Percentiles rank a stretch among this genome's conserved stretches.
These are phyloP conservation scores for Cyphellophora attinorum DNA, from an alignment of 2,329 filamentous ascomycete species.

Conservation along the genomic window DNA sequence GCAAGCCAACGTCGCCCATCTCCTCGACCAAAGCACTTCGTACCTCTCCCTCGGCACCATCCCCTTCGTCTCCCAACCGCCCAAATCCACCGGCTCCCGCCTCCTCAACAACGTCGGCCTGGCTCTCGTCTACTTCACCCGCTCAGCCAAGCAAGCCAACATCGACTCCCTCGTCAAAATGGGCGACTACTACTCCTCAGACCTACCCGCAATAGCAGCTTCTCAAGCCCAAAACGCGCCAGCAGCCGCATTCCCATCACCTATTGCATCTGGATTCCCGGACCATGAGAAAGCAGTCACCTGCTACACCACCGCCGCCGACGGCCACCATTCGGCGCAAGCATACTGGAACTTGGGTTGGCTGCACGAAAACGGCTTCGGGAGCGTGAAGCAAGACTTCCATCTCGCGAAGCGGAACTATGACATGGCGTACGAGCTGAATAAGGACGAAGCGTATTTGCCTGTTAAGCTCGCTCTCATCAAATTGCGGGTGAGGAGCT, in stretches of 20 bases:
- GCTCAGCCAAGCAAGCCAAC: conserved; percentile 85
- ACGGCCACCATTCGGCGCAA: conserved; percentile 85
- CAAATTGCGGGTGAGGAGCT: conserved; percentile 74
- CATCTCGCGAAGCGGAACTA: conserved; percentile 96
- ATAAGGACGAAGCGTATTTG: conserved; percentile 84
- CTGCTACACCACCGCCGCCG: conserved; percentile 86
- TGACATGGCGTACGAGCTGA: conserved; percentile 82
- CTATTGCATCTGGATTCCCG: not conserved
- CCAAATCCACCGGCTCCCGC: conserved; percentile 32
- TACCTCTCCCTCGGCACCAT: conserved; percentile 48
- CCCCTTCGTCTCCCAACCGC: conserved; percentile 35
- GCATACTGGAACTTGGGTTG: conserved; percentile 95
- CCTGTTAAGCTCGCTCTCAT: conserved; percentile 82
- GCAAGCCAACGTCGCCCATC: conserved; percentile 80
- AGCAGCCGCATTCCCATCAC: not conserved
- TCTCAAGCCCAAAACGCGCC: not conserved
- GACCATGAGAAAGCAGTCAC: conserved; percentile 80
- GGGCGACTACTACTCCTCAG: conserved; percentile 88
- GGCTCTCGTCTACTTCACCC: conserved; percentile 87
- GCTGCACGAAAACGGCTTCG: conserved; percentile 96
- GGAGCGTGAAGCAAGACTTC: conserved; percentile 82
- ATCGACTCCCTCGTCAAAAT: conserved; percentile 94
- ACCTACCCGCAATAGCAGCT: conserved; percentile 29
- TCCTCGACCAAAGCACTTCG: conserved; percentile 66
- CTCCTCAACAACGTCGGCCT: conserved; percentile 50